Evolutionary conservation across 768 basidiomycete genomes (phyloP), one percentile per base, ranked within the genome.

Genomic region (Lentinus brumalis): DNA sequence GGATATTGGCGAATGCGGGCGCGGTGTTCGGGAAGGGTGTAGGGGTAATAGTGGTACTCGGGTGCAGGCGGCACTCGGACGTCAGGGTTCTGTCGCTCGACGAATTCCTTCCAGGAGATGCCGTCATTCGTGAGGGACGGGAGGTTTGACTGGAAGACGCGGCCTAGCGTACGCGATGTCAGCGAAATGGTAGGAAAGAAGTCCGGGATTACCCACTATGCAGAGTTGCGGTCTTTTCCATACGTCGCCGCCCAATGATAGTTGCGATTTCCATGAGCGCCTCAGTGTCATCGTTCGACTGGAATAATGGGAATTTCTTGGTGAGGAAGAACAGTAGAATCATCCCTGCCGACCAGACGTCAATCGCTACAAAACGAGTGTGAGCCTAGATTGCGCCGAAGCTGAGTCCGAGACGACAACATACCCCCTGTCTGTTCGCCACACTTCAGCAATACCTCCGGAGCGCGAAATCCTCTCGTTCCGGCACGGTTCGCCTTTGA

Each of bases 401-500:
- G 46, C 21, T 41, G 1, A 18, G 21, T 31, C 3, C 9, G 14
- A 57, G 21, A 26, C 21, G 21, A 26, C 21, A 26, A 26, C 86
- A 63, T 66, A 96, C 96, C 93, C 63, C 93, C 94, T 9, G 87
- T 88, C 75, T 99, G 97, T 67, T 94, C 90, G 4, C 86, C 86
- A 67, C 97, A 99, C 73, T 98, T 99, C 42, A 99, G 73, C 40
- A 99, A 75, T 2, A 99, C 96, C 69, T 99, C 97, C 0, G 97
- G 97, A 1, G 97, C 95, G 59, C 97, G 86, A 73, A 99, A 99
- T 0, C 97, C 97, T 68, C 97, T 78, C 12, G 97, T 99, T 4
- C 97, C 97, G 1, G 97, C 97, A 50, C 97, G 86, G 70, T 98
- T 98, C 3, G 97, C 95, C 73, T 96, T 96, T 54, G 92, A 90